A percentile compares a stretch with the other conserved stretches of the same genome.
Conservation (phyloP, 2,329 filamentous ascomycete species). For the Rhexocercosporidium sp. region DNA sequence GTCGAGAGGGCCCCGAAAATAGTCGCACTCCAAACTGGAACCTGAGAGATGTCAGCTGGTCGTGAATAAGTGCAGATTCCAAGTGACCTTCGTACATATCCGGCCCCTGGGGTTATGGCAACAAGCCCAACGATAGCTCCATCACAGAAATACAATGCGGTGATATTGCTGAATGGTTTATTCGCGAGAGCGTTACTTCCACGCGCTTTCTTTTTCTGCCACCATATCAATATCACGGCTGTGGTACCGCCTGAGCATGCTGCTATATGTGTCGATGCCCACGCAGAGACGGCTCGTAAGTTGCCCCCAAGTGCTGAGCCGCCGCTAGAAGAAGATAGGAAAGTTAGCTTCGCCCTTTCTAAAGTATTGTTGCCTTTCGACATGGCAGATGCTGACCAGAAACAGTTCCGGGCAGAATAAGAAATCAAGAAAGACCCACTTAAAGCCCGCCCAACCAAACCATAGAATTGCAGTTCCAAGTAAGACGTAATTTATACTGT, state of each 20-base stretch:
- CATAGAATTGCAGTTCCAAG: constrained; percentile 90
- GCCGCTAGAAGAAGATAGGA: constrained; percentile 46
- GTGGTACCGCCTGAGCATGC: constrained; percentile 83
- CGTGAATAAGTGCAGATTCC: too few species aligned
- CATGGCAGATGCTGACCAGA: too few species aligned
- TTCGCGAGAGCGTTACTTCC: constrained; percentile 44
- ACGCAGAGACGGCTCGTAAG: constrained; percentile 82
- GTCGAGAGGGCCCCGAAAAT: constrained; percentile 78
- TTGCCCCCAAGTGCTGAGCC: constrained; percentile 81
- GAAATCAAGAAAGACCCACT: constrained; percentile 43
- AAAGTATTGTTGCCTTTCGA: too few species aligned
- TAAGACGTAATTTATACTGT: constrained; percentile 89
- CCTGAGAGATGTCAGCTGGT: background rate
- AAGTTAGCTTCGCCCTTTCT: too few species aligned
- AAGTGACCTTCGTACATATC: constrained; percentile 55
- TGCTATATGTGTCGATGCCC: constrained; percentile 81
- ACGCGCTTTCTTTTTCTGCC: background rate
- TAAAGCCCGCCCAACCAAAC: constrained; percentile 96
- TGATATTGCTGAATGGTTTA: constrained; percentile 72
- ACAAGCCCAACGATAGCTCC: constrained; percentile 86
- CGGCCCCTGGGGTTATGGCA: constrained; percentile 84
- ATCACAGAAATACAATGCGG: constrained; percentile 75
- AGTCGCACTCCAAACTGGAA: constrained; percentile 83
- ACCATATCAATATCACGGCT: constrained; percentile 79
- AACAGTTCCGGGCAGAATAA: too few species aligned